Percentiles rank a stretch among this genome's conserved stretches.
phyloP scores from a whole-genome alignment of 306 rosid genomes.

The Rubus parviflorus region DNA sequence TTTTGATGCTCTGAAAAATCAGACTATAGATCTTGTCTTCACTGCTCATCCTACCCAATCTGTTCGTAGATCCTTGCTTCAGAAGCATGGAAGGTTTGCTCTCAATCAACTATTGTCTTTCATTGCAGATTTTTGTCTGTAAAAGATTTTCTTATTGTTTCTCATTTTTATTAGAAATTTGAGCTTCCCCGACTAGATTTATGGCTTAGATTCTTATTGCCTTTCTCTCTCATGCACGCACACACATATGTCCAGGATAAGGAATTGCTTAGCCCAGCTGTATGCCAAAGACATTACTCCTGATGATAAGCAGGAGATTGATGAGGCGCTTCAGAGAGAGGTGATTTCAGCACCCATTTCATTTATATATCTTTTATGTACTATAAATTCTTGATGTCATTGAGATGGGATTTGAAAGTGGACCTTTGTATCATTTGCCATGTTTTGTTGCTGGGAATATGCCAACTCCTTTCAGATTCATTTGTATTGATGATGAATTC shows the following conservation, averaged over 20 bases:
- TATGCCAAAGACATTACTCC: slow-evolving; percentile 94
- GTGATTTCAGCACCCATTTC: slow-evolving; percentile 38
- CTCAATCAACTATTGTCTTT: slow-evolving; percentile 1
- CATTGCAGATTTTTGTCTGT: not conserved
- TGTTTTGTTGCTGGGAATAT: not conserved
- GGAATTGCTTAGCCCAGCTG: slow-evolving; percentile 78
- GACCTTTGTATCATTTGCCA: not conserved
- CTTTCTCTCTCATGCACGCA: not conserved
- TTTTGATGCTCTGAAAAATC: slow-evolving; percentile 93
- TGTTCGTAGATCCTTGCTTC: slow-evolving; percentile 93
- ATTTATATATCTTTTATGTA: slow-evolving; percentile 9
- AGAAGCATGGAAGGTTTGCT: slow-evolving; percentile 91
- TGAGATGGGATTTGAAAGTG: not conserved
- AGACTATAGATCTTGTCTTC: slow-evolving; percentile 92
- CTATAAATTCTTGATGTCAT: not conserved
- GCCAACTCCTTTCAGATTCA: not conserved
- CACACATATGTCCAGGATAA: slow-evolving; percentile 49
- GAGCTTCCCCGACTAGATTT: not conserved
- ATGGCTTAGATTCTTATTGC: slow-evolving; percentile 1
- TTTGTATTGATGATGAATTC: not conserved
- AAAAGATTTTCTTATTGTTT: not conserved
- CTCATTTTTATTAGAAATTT: not conserved
- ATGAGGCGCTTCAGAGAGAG: slow-evolving; percentile 97
- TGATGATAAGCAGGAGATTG: slow-evolving; percentile 97
- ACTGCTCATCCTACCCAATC: slow-evolving; percentile 99